Evolutionary conservation across 306 rosid genomes (phyloP), one percentile per base, ranked within the genome.

Genomic region (Quercus agrifolia): DNA sequence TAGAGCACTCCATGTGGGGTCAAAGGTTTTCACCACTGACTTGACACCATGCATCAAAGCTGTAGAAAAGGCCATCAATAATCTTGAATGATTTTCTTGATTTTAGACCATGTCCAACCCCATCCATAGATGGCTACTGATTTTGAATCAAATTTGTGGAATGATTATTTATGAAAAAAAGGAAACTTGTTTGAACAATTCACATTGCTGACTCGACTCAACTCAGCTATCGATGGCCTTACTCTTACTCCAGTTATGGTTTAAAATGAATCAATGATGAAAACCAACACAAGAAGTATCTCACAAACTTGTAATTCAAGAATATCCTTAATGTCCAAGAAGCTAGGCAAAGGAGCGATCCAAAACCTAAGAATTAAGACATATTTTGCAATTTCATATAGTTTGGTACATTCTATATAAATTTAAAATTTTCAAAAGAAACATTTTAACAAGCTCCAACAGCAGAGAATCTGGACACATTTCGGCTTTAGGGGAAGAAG

Each of bases 41-140:
- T 68, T 44, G 58, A 21, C 17, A 70, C 30, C 20, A 38, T 38
- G 3, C 46, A 76, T 59, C 56, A 10, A 62, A 77, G 61, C 71
- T 59, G 54, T 67, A 59, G 35, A 54, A 49, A 33, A 67, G 44
- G 56, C 76, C 33, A 25, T 64, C 31, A 78, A 56, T 81, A 57
- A 56, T 44, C 18, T 67, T 13, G 46, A 41, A 33, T 75, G 70
- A 77, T 19, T 21, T 63, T 27, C 77, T n/a, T 17, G 33, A 56
- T 33, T 71, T 30, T 62, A 70, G 25, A 15, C 63, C 55, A 70
- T 38, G 74, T 67, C 41, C 28, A 73, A 71, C 49, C 35, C 30
- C 21, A 28, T 30, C 41, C 70, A 28, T 64, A 15, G 70, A 64
- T 6, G 70, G 21, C 70, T 30, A 30, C 46, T 15, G 46, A 17